Conservation (phyloP, 257 asterid species). For the Datura wrightii region DNA sequence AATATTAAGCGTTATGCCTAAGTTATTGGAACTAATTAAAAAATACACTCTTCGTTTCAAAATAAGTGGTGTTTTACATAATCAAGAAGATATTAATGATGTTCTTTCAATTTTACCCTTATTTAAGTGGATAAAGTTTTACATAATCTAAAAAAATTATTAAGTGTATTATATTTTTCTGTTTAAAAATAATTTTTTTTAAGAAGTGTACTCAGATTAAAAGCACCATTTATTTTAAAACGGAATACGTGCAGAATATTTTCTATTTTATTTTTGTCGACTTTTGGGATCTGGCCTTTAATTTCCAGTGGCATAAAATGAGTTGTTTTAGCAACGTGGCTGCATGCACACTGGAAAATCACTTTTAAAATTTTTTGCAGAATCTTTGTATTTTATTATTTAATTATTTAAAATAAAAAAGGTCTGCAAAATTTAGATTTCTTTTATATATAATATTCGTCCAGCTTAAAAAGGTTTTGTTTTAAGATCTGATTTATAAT, state of each 20-base stretch:
- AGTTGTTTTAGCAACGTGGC: slow-evolving; percentile 8
- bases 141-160: too few relatives aligned
- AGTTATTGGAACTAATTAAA: too few relatives aligned
- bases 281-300: neutral
- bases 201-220: too few relatives aligned
- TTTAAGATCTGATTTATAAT: neutral
- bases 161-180: too few relatives aligned
- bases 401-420: neutral
- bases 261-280: neutral
- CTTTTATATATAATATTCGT: neutral
- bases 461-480: neutral
- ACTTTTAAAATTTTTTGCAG: neutral
- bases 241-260: neutral
- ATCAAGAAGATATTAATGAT: too few relatives aligned
- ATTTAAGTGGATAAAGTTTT: too few relatives aligned
- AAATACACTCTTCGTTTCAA: too few relatives aligned
- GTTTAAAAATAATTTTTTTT: too few relatives aligned
- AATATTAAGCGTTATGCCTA: too few relatives aligned
- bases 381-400: neutral
- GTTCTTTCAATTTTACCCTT: too few relatives aligned
- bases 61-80: too few relatives aligned
- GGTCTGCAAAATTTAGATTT: neutral
- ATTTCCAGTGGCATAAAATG: neutral
- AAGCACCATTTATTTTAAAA: too few relatives aligned
- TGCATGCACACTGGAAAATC: neutral